A percentile compares a stretch with the other conserved stretches of the same genome.
These are phyloP conservation scores for Trichoderma simmonsii DNA, from an alignment of 2,329 filamentous ascomycete genomes.

Conservation along the genomic window DNA sequence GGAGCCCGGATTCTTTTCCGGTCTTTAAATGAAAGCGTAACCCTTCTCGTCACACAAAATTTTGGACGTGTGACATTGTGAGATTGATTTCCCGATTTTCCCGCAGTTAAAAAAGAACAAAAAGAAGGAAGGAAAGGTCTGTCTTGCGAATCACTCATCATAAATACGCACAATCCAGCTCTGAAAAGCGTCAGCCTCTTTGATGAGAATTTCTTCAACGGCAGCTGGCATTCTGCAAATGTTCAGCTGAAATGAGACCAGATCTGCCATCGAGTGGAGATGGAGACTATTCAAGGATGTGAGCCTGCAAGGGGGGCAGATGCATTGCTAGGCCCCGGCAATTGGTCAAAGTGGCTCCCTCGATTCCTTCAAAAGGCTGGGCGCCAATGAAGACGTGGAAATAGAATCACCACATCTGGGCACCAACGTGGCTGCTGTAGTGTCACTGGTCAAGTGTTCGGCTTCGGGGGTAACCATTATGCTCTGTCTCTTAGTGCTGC, in stretches of 20 bases:
- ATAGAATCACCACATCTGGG: neutral
- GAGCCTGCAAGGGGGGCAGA: neutral
- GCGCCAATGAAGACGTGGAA: neutral
- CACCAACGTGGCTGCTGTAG: neutral
- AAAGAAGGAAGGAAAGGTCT: neutral
- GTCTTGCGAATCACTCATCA: neutral
- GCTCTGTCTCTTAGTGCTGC: neutral
- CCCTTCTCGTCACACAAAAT: neutral
- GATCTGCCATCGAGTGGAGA: conserved; percentile 1
- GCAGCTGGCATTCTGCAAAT: neutral
- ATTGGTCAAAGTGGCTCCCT: neutral
- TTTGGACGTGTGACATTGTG: neutral
- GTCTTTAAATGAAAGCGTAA: neutral
- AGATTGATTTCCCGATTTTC: neutral
- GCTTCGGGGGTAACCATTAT: neutral
- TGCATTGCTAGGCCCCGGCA: neutral
- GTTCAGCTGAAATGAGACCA: neutral
- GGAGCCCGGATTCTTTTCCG: neutral
- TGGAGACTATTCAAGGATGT: conserved; percentile 14
- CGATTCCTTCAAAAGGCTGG: neutral
- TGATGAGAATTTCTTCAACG: neutral
- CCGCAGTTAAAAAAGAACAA: neutral
- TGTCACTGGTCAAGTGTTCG: neutral
- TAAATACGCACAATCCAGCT: no score
- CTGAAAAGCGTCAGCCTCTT: neutral